Conservation (phyloP, 208 protist genomes). For the Naegleria lovaniensis region DNA sequence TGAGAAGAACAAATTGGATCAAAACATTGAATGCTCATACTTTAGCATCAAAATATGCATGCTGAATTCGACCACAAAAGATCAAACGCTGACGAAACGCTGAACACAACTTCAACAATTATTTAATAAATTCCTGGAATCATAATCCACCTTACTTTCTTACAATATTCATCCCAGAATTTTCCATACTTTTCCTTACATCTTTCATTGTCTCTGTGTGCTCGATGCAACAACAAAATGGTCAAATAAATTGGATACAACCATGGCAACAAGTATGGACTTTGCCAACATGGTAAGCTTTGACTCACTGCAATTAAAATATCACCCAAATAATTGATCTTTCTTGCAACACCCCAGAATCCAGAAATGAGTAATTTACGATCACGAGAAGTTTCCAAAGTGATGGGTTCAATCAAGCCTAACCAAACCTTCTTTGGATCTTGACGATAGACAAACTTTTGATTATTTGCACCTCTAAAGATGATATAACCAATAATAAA, state of each 20-base stretch:
- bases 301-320: slow-evolving; percentile 65
- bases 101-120: too few relatives aligned
- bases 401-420: slow-evolving; percentile 43
- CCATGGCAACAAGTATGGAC: slow-evolving; percentile 64
- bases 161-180: slow-evolving; percentile 80
- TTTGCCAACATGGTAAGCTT: slow-evolving; percentile 47
- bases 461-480: slow-evolving; percentile 53
- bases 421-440: slow-evolving; percentile 44
- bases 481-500: slow-evolving; percentile 47
- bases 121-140: slow-evolving; percentile 58
- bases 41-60: too few relatives aligned
- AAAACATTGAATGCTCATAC: too few relatives aligned
- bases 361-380: slow-evolving; percentile 84
- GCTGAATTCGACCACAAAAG: too few relatives aligned
- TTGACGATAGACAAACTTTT: slow-evolving; percentile 51
- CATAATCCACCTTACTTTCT: slow-evolving; percentile 70
- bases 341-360: slow-evolving; percentile 88
- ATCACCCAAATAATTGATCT: slow-evolving; percentile 94
- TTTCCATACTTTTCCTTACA: slow-evolving; percentile 83
- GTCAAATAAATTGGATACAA: slow-evolving; percentile 88
- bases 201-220: slow-evolving; percentile 76
- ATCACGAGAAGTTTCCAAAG: slow-evolving; percentile 65
- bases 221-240: slow-evolving; percentile 80
- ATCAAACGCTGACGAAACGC: too few relatives aligned
- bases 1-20: too few relatives aligned